Evolutionary conservation across 192 early-diverging fungal genomes (phyloP).

Genomic region (Tieghemiomyces parasiticus): DNA sequence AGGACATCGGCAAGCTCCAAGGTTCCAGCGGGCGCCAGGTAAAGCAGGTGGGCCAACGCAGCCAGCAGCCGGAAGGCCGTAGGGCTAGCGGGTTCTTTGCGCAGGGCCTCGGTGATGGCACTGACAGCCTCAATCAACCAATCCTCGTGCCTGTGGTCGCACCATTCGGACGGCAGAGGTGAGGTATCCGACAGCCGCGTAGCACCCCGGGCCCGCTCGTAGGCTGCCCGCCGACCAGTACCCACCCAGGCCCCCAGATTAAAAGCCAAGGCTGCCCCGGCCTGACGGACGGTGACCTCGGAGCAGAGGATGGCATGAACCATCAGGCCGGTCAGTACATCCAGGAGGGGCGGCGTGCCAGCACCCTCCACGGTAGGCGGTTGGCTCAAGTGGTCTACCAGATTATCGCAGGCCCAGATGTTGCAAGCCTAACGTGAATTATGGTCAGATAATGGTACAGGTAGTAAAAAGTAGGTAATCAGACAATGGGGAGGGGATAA

Average conservation of each 20-base stretch:
- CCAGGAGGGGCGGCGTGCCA: constrained; percentile 24
- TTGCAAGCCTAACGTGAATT: no score
- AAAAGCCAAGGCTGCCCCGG: constrained; percentile 48
- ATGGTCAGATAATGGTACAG: no score
- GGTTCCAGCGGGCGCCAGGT: neutral
- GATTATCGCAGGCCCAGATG: constrained; percentile 25
- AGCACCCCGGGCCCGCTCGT: constrained; percentile 5
- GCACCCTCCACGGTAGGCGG: constrained; percentile 29
- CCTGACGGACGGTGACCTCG: constrained; percentile 37
- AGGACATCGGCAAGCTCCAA: neutral
- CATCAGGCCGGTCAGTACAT: constrained; percentile 18
- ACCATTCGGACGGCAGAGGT: constrained; percentile 23
- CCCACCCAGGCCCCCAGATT: constrained; percentile 43
- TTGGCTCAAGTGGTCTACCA: constrained; percentile 20
- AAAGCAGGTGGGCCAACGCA: constrained; percentile 8
- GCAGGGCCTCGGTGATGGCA: constrained; percentile 42
- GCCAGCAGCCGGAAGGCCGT: neutral
- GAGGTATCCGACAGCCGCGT: neutral
- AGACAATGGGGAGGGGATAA: no score
- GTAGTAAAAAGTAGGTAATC: no score
- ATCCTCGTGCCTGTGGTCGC: constrained; percentile 31
- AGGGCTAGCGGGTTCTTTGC: constrained; percentile 21
- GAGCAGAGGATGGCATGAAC: constrained; percentile 39
- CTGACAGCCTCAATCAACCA: constrained; percentile 54
- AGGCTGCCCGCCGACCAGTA: constrained; percentile 19